Conservation (phyloP, 75 land plant species). For the Azolla pinnata region DNA sequence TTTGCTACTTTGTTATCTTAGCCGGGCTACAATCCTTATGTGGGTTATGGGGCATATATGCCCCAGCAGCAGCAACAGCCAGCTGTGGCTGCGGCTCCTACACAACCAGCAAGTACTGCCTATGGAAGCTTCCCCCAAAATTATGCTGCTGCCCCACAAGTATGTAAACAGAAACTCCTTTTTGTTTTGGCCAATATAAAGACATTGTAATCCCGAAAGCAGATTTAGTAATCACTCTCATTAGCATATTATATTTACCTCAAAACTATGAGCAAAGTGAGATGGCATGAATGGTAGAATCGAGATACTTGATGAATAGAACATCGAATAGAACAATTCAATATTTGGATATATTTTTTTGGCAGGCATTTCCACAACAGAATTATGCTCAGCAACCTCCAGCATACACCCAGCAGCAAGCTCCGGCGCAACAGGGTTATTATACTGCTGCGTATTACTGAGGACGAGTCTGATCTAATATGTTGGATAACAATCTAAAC, state of each 20-base stretch:
- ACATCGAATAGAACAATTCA: too few species aligned
- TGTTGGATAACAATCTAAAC: too few species aligned
- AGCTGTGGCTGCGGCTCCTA: slow-evolving; percentile 50
- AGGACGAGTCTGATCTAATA: too few species aligned
- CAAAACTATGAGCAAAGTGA: too few species aligned
- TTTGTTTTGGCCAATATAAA: not conserved
- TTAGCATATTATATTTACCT: not conserved
- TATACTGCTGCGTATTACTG: slow-evolving; percentile 33
- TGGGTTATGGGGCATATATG: slow-evolving; percentile 47
- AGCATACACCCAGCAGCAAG: slow-evolving; percentile 28
- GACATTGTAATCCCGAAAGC: not conserved
- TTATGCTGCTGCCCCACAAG: not conserved
- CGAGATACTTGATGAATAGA: too few species aligned
- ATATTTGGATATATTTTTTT: not conserved
- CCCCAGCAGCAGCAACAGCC: slow-evolving; percentile 46
- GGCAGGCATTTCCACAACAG: slow-evolving; percentile 30
- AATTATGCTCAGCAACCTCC: slow-evolving; percentile 39
- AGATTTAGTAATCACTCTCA: not conserved
- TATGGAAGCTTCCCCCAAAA: not conserved
- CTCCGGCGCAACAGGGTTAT: slow-evolving; percentile 35
- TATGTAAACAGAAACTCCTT: not conserved
- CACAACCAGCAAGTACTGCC: slow-evolving; percentile 44
- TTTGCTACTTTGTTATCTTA: slow-evolving; percentile 14
- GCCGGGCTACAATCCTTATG: slow-evolving; percentile 44
- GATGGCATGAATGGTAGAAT: too few species aligned